Percentiles rank a stretch among this genome's conserved stretches.
phyloP scores from a whole-genome alignment of 768 basidiomycete species.

The Coprinopsis strossmayeri region DNA sequence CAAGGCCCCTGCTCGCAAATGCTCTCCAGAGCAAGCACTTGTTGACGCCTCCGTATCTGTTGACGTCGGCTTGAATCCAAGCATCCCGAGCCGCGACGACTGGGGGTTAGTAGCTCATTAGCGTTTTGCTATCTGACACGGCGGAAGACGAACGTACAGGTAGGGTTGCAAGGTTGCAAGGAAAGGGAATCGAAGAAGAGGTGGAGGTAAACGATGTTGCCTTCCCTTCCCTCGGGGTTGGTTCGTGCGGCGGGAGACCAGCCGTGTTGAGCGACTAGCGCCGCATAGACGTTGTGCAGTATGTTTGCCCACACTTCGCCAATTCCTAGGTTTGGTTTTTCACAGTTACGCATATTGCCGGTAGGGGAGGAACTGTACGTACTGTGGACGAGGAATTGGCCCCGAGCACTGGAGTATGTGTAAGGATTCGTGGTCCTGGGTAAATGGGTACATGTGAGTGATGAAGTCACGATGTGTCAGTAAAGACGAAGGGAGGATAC shows the following conservation, averaged over 20 bases:
- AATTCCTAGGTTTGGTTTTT: too few relatives aligned
- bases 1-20: conserved; percentile 46
- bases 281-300: conserved; percentile 35
- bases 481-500: too few relatives aligned
- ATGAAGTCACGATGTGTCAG: too few relatives aligned
- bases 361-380: too few relatives aligned
- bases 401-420: conserved; percentile 32
- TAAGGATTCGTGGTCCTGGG: conserved; percentile 34
- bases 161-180: conserved; percentile 44
- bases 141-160: conserved; percentile 27
- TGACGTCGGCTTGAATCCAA: conserved; percentile 45
- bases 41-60: conserved; percentile 38
- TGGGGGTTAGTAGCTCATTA: conserved; percentile 13
- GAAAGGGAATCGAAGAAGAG: conserved; percentile 44
- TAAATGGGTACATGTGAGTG: background rate
- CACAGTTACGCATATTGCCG: too few relatives aligned
- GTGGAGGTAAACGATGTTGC: conserved; percentile 45
- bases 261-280: conserved; percentile 29
- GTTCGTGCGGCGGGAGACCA: conserved; percentile 31
- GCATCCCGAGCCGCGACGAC: conserved; percentile 42
- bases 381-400: conserved; percentile 44
- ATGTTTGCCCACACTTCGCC: conserved; percentile 54
- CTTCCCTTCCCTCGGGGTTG: conserved; percentile 31
- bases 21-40: conserved; percentile 38
- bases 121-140: background rate